Evolutionary conservation across 169 alveolate genomes (phyloP).

Genomic region (Eimeria maxima): DNA sequence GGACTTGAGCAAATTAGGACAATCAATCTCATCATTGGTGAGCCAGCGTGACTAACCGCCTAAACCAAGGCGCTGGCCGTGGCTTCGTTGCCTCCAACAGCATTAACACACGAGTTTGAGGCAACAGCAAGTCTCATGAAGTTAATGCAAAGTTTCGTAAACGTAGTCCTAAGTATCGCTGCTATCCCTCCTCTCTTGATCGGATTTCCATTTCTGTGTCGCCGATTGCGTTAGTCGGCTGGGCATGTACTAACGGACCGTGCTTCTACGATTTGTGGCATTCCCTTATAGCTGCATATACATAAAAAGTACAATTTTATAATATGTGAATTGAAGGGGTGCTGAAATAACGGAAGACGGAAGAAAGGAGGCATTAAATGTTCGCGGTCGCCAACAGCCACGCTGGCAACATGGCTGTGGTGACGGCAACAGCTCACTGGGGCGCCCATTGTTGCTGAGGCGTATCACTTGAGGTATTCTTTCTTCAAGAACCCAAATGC

Average conservation of each 20-base stretch:
- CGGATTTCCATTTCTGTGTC: background rate
- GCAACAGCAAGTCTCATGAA: background rate
- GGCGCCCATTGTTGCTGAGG: background rate
- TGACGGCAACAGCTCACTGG: background rate
- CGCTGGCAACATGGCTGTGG: conserved; percentile 6
- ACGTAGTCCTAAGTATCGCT: no score
- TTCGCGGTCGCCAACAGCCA: background rate
- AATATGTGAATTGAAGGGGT: background rate
- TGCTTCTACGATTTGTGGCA: background rate
- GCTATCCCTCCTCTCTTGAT: background rate
- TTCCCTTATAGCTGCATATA: background rate
- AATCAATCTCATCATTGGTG: no score
- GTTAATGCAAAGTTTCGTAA: background rate
- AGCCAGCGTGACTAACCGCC: background rate
- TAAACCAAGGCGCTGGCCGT: no score
- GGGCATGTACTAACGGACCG: background rate
- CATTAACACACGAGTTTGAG: no score
- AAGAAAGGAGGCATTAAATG: background rate
- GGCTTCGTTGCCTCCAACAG: background rate
- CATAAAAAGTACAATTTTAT: background rate
- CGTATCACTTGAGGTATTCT: background rate
- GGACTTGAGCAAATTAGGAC: no score
- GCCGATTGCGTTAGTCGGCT: background rate
- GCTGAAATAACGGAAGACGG: background rate
- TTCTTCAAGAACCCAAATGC: background rate